Evolutionary conservation across 768 basidiomycete genomes (phyloP), one percentile per base, ranked within the genome.

Genomic region (Suillus subalutaceus): DNA sequence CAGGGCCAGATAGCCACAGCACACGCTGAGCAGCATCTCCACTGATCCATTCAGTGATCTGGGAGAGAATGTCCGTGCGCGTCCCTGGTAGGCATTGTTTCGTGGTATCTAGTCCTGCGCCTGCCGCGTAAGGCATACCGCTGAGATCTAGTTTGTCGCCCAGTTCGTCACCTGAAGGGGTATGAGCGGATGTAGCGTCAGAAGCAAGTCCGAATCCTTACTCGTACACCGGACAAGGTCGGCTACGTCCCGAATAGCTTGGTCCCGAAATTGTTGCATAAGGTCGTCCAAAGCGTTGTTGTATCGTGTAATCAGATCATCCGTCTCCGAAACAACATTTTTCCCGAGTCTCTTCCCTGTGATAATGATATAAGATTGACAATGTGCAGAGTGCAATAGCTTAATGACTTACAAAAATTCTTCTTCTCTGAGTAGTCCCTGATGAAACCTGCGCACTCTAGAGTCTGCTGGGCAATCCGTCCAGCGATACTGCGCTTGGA

Each of bases 401-500:
- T 32, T 9, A 30, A 30, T 10, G 16, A 55, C 53, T 55, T 52
- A 74, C 73, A 56, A 59, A 72, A 71, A 32, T 61, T 71, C 55
- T 71, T 71, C 20, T 63, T 71, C 50, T 65, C 68, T 13, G 72
- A 69, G 64, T 76, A 76, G 30, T 71, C 70, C 4, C 65, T 66
- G 32, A 76, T 74, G 57, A 76, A 76, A 64, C 72, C 68, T 1
- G 70, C 74, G 46, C 75, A 76, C 56, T 76, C 74, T 7, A 60
- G 67, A 1, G 71, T 71, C 63, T 75, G 72, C 26, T 69, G 61
- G 4, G 66, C 62, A 32, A 76, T 63, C 13, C 38, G 26, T 38
- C 30, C 41, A 20, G 60, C 32, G 35, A 60, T 48, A 4, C 15
- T 23, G 18, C 23, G 37, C 30, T 43, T 15, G 4, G 26, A 30